A percentile compares a stretch with the other conserved stretches of the same genome.
phyloP scores from a whole-genome alignment of 176 grass and related monocot species.

The Leersia perrieri region DNA sequence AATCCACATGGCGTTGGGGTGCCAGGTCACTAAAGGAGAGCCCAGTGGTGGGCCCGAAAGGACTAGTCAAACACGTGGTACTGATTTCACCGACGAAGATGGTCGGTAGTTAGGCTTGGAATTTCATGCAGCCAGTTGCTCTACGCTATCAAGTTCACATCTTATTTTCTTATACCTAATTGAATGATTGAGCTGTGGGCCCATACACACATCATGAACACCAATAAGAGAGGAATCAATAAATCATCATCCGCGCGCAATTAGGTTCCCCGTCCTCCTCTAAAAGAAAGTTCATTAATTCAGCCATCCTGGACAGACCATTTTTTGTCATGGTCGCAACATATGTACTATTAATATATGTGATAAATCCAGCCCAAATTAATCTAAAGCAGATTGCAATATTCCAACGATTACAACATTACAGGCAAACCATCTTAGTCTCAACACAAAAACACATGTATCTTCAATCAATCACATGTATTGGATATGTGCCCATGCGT shows the following conservation, averaged over 20 bases:
- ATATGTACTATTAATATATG: too few relatives aligned
- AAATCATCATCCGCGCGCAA: background rate
- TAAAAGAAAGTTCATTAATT: background rate
- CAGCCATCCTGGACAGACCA: background rate
- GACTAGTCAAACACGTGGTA: background rate
- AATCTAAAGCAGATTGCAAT: too few relatives aligned
- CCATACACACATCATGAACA: background rate
- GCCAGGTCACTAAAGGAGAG: conserved; percentile 25
- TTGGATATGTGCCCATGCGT: too few relatives aligned
- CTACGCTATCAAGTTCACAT: background rate
- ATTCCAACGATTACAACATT: too few relatives aligned
- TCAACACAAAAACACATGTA: background rate
- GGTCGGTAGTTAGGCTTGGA: conserved; percentile 35
- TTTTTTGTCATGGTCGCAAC: background rate
- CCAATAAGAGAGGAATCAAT: background rate
- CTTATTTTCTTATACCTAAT: background rate
- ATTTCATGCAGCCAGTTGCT: conserved; percentile 22
- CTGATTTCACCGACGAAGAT: background rate
- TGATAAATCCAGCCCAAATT: too few relatives aligned
- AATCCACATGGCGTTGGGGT: background rate
- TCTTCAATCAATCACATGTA: background rate
- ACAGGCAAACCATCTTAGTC: background rate
- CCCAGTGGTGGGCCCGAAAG: background rate
- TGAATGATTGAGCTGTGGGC: background rate
- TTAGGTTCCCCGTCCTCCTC: background rate